phyloP scores from a whole-genome alignment of 2,329 filamentous ascomycete species.

The Aspergillus sp. region DNA sequence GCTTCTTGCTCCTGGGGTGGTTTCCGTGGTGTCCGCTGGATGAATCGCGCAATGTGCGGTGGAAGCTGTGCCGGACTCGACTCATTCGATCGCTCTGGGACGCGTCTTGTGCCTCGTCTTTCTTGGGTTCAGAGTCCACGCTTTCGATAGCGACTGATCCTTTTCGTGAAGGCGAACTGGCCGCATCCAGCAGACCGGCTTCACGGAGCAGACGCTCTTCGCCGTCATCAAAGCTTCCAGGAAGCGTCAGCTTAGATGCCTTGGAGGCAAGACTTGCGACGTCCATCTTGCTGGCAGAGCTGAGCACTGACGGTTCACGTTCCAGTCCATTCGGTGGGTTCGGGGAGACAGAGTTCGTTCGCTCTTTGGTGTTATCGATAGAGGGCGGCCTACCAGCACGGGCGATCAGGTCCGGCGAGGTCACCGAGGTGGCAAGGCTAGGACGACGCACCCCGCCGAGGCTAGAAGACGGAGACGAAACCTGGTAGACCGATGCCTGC shows the following conservation, averaged over 20 bases:
- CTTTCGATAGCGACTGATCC: constrained; percentile 47
- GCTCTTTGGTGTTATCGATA: constrained; percentile 30
- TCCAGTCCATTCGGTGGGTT: constrained; percentile 34
- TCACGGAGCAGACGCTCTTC: constrained; percentile 72
- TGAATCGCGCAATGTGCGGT: constrained; percentile 84
- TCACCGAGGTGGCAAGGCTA: constrained; percentile 38
- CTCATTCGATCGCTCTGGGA: constrained; percentile 59
- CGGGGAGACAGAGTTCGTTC: constrained; percentile 33
- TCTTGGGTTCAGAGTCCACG: constrained; percentile 48
- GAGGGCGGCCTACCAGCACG: constrained; percentile 35
- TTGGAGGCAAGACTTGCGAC: constrained; percentile 39
- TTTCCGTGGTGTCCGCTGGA: constrained; percentile 63
- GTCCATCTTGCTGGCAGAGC: constrained; percentile 42
- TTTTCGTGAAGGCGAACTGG: constrained; percentile 46
- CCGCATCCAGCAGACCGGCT: constrained; percentile 64
- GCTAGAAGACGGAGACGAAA: constrained; percentile 29
- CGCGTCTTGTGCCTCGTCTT: constrained; percentile 43
- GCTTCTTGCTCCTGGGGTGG: constrained; percentile 74
- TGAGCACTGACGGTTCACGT: constrained; percentile 45
- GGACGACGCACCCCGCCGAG: constrained; percentile 34
- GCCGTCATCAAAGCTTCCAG: constrained; percentile 61
- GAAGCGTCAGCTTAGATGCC: constrained; percentile 41
- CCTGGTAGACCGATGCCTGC: constrained; percentile 24
- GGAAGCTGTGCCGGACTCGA: constrained; percentile 80
- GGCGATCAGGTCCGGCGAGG: constrained; percentile 36